Evolutionary conservation across 2,329 filamentous ascomycete genomes (phyloP).

Genomic region (Cercospora sp.): DNA sequence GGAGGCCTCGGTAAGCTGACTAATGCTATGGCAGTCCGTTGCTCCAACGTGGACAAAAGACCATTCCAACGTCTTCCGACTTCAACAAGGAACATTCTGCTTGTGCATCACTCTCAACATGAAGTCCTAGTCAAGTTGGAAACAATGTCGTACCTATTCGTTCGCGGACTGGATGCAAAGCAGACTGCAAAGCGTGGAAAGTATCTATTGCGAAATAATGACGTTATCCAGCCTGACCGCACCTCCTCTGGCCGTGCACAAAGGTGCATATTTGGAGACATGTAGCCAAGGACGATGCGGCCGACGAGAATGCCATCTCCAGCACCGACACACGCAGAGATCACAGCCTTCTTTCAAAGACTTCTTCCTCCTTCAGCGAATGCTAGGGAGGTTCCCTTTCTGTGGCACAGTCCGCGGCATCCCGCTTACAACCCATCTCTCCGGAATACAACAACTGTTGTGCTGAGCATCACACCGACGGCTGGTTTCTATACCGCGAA

Average conservation of each 20-base stretch:
- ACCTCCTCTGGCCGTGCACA: neutral
- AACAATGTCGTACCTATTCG: neutral
- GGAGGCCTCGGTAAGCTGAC: neutral
- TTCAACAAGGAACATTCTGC: neutral
- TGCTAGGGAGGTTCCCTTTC: conserved; percentile 15
- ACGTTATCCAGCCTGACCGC: neutral
- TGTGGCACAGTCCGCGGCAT: conserved; percentile 15
- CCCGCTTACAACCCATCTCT: conserved; percentile 12
- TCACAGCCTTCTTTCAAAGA: conserved; percentile 14
- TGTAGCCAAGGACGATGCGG: neutral
- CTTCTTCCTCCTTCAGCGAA: conserved; percentile 9
- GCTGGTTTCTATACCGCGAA: conserved; percentile 16
- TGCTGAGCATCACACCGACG: conserved; percentile 22
- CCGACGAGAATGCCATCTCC: neutral
- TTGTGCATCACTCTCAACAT: neutral
- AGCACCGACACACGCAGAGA: conserved; percentile 1
- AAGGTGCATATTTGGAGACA: neutral
- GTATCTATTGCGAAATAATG: neutral
- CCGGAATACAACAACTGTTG: conserved; percentile 1
- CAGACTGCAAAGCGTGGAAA: neutral
- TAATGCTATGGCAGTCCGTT: neutral
- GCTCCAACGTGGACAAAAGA: neutral
- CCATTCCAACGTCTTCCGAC: neutral
- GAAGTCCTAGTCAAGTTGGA: neutral
- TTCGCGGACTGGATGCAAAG: neutral